Evolutionary conservation across 2,329 filamentous ascomycete genomes (phyloP).

Genomic region (Diaporthe sp.): DNA sequence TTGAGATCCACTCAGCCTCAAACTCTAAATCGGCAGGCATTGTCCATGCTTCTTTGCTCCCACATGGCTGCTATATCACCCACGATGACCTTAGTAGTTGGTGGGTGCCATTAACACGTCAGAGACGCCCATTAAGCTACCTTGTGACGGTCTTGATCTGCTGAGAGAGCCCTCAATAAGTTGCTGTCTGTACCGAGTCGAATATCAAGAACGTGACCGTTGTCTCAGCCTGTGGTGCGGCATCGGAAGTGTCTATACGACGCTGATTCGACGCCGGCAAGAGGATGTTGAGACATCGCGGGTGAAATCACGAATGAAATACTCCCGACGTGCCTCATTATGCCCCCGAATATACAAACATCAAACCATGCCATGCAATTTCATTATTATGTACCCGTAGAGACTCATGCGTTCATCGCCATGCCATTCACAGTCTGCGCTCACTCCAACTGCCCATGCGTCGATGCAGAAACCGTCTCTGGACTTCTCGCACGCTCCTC

Average conservation of each 20-base stretch:
- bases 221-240: constrained; percentile 10
- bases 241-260: background rate
- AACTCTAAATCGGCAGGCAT: constrained; percentile 26
- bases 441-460: background rate
- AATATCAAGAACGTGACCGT: background rate
- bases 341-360: background rate
- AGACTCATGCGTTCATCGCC: background rate
- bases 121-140: background rate
- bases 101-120: constrained; percentile 13
- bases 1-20: constrained; percentile 24
- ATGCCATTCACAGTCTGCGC: background rate
- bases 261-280: background rate
- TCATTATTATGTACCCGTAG: constrained; percentile 1
- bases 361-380: constrained; percentile 11
- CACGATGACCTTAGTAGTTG: background rate
- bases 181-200: background rate
- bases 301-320: background rate
- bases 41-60: background rate
- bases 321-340: background rate
- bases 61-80: background rate
- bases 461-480: background rate
- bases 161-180: background rate
- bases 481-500: background rate
- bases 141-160: background rate
- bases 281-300: background rate